A percentile compares a stretch with the other conserved stretches of the same genome.
These are phyloP conservation scores for Peterozyma xylosa DNA, from an alignment of 805 yeast genomes.

Conservation along the genomic window DNA sequence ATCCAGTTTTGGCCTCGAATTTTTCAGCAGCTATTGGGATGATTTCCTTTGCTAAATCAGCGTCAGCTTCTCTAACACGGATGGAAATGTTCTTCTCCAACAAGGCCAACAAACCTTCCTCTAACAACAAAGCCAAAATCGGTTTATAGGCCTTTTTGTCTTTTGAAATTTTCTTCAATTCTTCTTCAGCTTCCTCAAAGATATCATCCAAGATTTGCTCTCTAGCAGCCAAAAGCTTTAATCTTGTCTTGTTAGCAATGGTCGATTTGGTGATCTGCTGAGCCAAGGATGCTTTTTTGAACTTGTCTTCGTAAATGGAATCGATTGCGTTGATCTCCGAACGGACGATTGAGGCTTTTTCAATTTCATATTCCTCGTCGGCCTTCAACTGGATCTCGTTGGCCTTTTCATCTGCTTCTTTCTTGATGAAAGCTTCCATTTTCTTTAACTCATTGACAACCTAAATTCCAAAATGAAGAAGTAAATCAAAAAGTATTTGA, in stretches of 20 bases:
- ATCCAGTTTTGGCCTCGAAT: conserved; percentile 57
- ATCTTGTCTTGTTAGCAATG: conserved; percentile 90
- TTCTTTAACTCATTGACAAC: conserved; percentile 93
- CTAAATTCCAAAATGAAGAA: conserved; percentile 25
- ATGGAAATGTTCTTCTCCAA: conserved; percentile 65
- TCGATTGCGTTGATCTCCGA: conserved; percentile 88
- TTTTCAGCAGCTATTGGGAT: conserved; percentile 51
- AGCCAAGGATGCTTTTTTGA: conserved; percentile 85
- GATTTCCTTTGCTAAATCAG: conserved; percentile 52
- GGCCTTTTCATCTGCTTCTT: conserved; percentile 99
- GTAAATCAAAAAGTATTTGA: not conserved
- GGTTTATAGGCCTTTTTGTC: conserved; percentile 56
- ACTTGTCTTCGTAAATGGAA: conserved; percentile 65
- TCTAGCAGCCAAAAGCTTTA: conserved; percentile 80
- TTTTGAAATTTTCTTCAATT: conserved; percentile 51
- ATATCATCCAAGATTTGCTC: conserved; percentile 72
- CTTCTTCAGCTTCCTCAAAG: conserved; percentile 58
- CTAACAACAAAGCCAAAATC: conserved; percentile 68
- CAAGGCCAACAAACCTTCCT: conserved; percentile 66
- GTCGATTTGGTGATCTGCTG: conserved; percentile 96
- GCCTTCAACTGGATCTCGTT: conserved; percentile 93
- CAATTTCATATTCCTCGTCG: conserved; percentile 97
- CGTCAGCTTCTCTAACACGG: conserved; percentile 62
- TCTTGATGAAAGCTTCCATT: conserved; percentile 97
- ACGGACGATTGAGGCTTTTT: conserved; percentile 91